Evolutionary conservation across 2,329 filamentous ascomycete genomes (phyloP), one percentile per base, ranked within the genome.

Genomic region (Fusarium domesticum): DNA sequence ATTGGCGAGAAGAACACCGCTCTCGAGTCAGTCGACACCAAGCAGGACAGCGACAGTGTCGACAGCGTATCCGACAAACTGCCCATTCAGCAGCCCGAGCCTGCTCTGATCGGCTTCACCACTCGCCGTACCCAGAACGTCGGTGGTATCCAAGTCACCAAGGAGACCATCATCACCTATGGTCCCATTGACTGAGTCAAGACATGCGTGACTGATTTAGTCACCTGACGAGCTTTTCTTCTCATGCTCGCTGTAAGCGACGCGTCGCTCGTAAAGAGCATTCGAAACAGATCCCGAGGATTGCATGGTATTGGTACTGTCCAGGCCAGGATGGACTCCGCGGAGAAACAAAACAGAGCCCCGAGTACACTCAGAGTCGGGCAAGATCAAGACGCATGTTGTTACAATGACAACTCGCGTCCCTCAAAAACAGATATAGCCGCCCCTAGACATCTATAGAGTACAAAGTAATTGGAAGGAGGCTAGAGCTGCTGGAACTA

Each of bases 91-190:
- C 51, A 50, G 14, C 56, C 56, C 1, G 51, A 48, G 0, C 54
- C 59, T 28, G 51, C 49, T 2, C n/a, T 55, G 3, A 41, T 51
- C 6, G 57, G 56, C 0, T 59, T 61, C 25, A 50, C 33, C 2
- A 60, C 51, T 0, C 51, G 46, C 18, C 45, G 49, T 1, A 43
- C 38, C 2, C 42, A 56, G 28, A 53, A 46, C 7, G 34, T 50
- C 2, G 42, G 41, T 12, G 59, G 59, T 0, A 61, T 61, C 5
- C 47, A 60, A 8, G 45, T 61, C 12, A 61, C 57, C 3, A 51
- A 51, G 25, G 58, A 61, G 47, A 61, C 54, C 6, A 43, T 51
- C 10, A 51, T 61, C 7, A 50, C 52, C 1, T 59, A 59, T 8
- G 53, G 55, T 0, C 54, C 54, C 5, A 12, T 28, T 12, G 23